Percentiles rank a stretch among this genome's conserved stretches.
These are phyloP conservation scores for Fusarium concolor DNA, from an alignment of 2,329 filamentous ascomycete species.

Conservation along the genomic window DNA sequence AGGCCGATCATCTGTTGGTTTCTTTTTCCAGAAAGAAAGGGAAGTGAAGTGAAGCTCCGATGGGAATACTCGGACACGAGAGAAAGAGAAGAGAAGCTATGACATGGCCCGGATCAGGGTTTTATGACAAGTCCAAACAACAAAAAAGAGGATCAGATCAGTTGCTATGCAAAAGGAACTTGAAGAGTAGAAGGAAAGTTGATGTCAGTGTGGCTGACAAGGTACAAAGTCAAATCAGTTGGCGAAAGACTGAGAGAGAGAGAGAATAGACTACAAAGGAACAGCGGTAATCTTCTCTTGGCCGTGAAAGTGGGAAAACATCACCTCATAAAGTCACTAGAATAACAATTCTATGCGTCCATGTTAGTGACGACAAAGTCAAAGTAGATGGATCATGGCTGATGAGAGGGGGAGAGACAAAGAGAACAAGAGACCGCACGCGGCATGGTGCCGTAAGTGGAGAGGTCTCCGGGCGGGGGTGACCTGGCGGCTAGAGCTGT, in stretches of 20 bases:
- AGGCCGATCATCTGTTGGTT: slow-evolving; percentile 30
- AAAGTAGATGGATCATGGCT: slow-evolving; percentile 22
- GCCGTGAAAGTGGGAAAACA: slow-evolving; percentile 13
- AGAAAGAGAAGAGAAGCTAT: slow-evolving; percentile 2
- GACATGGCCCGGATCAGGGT: slow-evolving; percentile 6
- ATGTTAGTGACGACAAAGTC: slow-evolving; percentile 27
- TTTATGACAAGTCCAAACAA: slow-evolving; percentile 15
- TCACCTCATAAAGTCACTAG: slow-evolving; percentile 33
- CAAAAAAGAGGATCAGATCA: slow-evolving; percentile 10
- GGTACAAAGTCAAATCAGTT: slow-evolving; percentile 16
- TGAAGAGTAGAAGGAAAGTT: slow-evolving; percentile 6
- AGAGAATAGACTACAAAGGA: slow-evolving; percentile 4
- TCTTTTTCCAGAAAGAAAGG: neutral
- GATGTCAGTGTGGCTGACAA: slow-evolving; percentile 36
- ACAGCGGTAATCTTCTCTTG: neutral
- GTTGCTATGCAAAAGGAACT: slow-evolving; percentile 18
- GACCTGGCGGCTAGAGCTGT: slow-evolving; percentile 1
- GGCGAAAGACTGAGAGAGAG: neutral
- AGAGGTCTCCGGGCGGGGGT: slow-evolving; percentile 26
- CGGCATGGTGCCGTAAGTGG: slow-evolving; percentile 35
- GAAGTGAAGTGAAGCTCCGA: slow-evolving; percentile 4
- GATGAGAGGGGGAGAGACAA: slow-evolving; percentile 29
- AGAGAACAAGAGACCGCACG: slow-evolving; percentile 11
- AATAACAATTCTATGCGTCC: neutral
- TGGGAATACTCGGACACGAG: slow-evolving; percentile 3